phyloP scores from a whole-genome alignment of 495 filamentous ascomycete genomes.

The Collariella sp. region DNA sequence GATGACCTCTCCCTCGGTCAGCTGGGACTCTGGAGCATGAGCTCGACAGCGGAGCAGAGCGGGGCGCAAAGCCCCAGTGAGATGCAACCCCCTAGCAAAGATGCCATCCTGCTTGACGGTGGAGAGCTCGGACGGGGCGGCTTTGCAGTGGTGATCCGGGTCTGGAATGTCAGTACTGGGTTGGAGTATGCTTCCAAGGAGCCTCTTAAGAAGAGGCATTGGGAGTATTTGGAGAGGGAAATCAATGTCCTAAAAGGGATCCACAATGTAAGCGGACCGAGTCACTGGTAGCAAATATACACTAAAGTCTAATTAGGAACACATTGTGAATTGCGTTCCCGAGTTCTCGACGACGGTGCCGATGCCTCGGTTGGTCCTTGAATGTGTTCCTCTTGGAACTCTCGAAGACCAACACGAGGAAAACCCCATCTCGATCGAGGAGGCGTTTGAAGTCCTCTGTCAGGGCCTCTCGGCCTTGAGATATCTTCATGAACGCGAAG shows the following conservation, averaged over 20 bases:
- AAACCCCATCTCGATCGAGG: background rate
- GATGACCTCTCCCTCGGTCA: background rate
- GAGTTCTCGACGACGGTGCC: background rate
- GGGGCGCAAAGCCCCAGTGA: background rate
- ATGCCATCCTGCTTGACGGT: background rate
- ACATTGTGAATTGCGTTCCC: background rate
- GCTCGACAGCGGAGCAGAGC: background rate
- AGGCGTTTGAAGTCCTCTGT: background rate
- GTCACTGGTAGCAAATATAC: background rate
- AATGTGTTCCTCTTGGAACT: background rate
- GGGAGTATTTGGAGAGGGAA: background rate
- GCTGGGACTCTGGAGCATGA: background rate
- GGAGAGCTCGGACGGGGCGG: background rate
- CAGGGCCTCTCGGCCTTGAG: background rate
- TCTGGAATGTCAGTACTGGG: conserved; percentile 1
- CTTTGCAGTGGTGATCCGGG: background rate
- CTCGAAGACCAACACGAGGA: background rate
- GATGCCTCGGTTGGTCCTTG: background rate
- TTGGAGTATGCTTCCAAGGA: background rate
- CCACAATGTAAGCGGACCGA: background rate
- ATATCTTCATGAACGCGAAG: conserved; percentile 3
- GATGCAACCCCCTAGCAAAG: background rate
- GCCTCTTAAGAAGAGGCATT: background rate
- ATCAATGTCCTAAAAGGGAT: background rate
- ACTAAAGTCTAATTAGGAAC: background rate